A percentile compares a stretch with the other conserved stretches of the same genome.
Conservation (phyloP, 495 filamentous ascomycete genomes). For the Xylaria grammica region DNA sequence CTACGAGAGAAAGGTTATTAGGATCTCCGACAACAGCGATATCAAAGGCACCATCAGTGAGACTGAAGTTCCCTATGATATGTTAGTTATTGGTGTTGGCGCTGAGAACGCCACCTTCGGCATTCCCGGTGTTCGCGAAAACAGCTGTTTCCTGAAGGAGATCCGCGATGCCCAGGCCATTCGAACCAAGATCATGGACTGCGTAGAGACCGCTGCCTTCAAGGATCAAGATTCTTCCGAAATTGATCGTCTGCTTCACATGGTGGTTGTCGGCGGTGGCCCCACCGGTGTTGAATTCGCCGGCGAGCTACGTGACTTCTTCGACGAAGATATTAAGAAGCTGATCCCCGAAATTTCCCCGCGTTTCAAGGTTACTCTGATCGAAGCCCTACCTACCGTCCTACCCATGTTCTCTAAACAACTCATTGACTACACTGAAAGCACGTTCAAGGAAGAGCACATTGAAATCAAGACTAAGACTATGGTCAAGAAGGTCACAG, state of each 20-base stretch:
- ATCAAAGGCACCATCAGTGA: constrained; percentile 81
- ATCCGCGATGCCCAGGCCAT: constrained; percentile 94
- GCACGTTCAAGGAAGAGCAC: constrained; percentile 97
- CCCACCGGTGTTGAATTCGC: constrained; percentile 98
- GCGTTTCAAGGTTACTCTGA: constrained; percentile 94
- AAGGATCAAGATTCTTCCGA: constrained; percentile 94
- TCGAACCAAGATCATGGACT: constrained; percentile 99
- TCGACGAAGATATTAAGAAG: constrained; percentile 95
- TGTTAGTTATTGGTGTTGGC: constrained; percentile 95
- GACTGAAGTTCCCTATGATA: constrained; percentile 95
- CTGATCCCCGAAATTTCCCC: constrained; percentile 94
- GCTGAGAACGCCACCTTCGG: constrained; percentile 99
- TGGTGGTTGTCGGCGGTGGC: constrained; percentile 98
- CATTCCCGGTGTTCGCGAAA: constrained; percentile 91
- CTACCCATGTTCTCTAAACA: constrained; percentile 99
- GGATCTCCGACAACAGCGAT: constrained; percentile 90
- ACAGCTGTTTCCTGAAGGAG: constrained; percentile 98
- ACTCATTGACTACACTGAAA: constrained; percentile 98
- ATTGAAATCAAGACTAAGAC: constrained; percentile 98
- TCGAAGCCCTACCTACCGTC: constrained; percentile 97
- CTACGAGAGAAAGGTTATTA: constrained; percentile 83
- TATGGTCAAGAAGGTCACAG: constrained; percentile 96
- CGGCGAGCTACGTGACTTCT: constrained; percentile 98
- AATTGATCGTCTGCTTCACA: constrained; percentile 91
- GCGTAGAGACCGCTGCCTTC: constrained; percentile 96